phyloP scores from a whole-genome alignment of 768 basidiomycete genomes.

The Serpula lacrymans region DNA sequence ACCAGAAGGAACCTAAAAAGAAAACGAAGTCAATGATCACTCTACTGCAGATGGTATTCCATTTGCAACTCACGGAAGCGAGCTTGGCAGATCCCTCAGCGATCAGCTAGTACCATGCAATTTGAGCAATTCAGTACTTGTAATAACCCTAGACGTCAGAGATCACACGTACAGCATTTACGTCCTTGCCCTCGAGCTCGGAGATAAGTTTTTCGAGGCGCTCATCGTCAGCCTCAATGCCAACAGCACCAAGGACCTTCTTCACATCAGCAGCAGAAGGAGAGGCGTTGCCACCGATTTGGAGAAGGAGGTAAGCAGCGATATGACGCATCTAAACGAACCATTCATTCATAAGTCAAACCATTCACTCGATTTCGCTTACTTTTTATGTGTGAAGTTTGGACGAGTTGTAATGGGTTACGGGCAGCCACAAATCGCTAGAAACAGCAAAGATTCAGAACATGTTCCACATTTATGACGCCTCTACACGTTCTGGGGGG shows the following conservation, averaged over 20 bases:
- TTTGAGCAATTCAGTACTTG: not conserved
- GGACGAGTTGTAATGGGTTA: constrained; percentile 31
- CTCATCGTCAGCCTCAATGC: constrained; percentile 83
- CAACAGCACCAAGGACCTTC: constrained; percentile 80
- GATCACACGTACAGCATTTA: constrained; percentile 61
- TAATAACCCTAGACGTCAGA: not conserved
- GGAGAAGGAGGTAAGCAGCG: constrained; percentile 97
- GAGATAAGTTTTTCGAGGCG: constrained; percentile 80
- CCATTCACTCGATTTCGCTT: not conserved
- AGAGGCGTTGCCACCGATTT: constrained; percentile 85
- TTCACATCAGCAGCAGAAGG: constrained; percentile 87
- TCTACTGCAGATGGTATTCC: not conserved
- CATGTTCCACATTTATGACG: not conserved
- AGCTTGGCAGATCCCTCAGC: constrained; percentile 91
- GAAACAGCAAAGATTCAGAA: constrained; percentile 11
- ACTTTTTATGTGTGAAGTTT: constrained; percentile 42
- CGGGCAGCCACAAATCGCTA: constrained; percentile 94
- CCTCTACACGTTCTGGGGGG: not conserved
- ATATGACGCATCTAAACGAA: constrained; percentile 76
- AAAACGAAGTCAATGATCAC: constrained; percentile 7
- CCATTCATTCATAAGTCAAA: constrained; percentile 4
- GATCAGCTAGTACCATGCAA: constrained; percentile 60
- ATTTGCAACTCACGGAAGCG: constrained; percentile 71
- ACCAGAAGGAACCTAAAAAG: constrained; percentile 87
- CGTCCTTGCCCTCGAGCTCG: constrained; percentile 88